Evolutionary conservation across 2,329 filamentous ascomycete genomes (phyloP).

Genomic region (Aureobasidium sp.): DNA sequence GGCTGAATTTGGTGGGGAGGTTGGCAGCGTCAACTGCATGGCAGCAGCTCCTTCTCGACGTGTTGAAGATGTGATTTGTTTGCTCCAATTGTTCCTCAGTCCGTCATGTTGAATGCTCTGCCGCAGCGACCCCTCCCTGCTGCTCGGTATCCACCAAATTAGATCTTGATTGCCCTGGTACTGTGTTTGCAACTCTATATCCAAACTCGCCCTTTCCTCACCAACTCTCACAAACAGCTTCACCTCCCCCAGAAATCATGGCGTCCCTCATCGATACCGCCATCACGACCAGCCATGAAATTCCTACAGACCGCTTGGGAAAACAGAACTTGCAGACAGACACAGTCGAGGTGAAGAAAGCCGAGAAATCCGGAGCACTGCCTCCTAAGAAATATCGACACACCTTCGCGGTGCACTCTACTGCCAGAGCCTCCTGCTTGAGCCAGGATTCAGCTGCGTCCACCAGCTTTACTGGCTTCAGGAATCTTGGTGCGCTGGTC

Average conservation of each 20-base stretch:
- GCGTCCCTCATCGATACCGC: conserved; percentile 15
- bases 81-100: not conserved
- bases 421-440: conserved; percentile 66
- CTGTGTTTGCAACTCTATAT: not conserved
- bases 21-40: conserved; percentile 12
- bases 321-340: not conserved
- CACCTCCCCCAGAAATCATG: conserved; percentile 1
- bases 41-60: conserved; percentile 8
- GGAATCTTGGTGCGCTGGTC: conserved; percentile 93
- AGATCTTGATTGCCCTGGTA: not conserved
- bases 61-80: conserved; percentile 1
- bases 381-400: conserved; percentile 71
- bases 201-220: not conserved
- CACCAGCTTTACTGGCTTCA: conserved; percentile 86
- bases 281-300: conserved; percentile 15
- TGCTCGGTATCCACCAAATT: not conserved
- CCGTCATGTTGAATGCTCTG: conserved; percentile 7
- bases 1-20: not conserved
- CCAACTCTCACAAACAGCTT: not conserved
- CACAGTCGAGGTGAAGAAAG: not conserved
- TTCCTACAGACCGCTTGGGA: not conserved
- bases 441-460: conserved; percentile 70
- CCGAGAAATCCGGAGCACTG: not conserved
- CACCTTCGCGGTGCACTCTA: conserved; percentile 76
- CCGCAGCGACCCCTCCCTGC: conserved; percentile 3